These are phyloP conservation scores for Dinochytrium kinnereticum DNA, from an alignment of 371 early-diverging fungal genomes.

Conservation along the genomic window DNA sequence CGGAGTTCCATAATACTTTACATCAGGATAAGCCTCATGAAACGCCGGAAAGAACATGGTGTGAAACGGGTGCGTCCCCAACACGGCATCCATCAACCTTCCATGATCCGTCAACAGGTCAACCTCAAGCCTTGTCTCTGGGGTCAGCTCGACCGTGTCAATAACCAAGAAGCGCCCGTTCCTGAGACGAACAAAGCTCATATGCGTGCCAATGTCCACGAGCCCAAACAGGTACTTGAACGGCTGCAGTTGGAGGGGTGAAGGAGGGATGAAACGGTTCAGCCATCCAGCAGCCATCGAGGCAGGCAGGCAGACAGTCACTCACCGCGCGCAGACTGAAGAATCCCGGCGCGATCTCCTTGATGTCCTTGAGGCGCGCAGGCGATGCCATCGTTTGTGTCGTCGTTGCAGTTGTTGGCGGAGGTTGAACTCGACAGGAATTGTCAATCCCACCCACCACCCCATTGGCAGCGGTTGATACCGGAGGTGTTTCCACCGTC, in stretches of 20 bases:
- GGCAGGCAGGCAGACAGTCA: background rate
- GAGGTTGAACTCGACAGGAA: too few relatives aligned
- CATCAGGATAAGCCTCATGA: slow-evolving; percentile 23
- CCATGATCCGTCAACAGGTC: slow-evolving; percentile 28
- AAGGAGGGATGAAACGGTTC: background rate
- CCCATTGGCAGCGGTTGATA: too few relatives aligned
- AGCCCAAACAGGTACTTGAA: slow-evolving; percentile 11
- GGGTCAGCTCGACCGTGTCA: slow-evolving; percentile 27
- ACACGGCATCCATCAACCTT: slow-evolving; percentile 30
- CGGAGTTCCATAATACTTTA: slow-evolving; percentile 26
- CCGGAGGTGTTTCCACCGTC: too few relatives aligned
- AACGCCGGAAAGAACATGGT: slow-evolving; percentile 28
- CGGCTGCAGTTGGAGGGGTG: background rate
- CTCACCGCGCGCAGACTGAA: slow-evolving; percentile 27
- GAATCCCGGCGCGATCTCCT: slow-evolving; percentile 31
- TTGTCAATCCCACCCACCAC: too few relatives aligned
- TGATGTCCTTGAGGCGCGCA: too few relatives aligned
- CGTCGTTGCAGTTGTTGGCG: too few relatives aligned
- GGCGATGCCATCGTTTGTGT: too few relatives aligned
- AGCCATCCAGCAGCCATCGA: background rate
- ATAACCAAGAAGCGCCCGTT: slow-evolving; percentile 29
- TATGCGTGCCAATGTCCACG: slow-evolving; percentile 33
- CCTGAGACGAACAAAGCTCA: slow-evolving; percentile 25
- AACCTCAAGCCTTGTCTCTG: slow-evolving; percentile 9
- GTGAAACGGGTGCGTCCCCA: slow-evolving; percentile 38